phyloP scores from a whole-genome alignment of 139 green algal species.

The Chlamydomonas sphaeroides region DNA sequence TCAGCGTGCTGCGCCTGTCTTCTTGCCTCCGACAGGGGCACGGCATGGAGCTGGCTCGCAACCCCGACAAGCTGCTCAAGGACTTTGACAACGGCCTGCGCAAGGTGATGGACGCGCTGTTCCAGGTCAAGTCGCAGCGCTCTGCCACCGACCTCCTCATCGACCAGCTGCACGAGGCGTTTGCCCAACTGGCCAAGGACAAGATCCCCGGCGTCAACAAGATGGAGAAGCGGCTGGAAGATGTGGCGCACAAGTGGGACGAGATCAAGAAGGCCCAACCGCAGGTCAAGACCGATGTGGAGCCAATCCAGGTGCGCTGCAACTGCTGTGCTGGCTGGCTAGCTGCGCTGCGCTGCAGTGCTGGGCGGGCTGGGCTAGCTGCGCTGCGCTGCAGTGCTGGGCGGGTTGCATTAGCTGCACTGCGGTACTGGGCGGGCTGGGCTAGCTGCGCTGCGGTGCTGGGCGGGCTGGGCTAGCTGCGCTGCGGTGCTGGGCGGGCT shows the following conservation, averaged over 20 bases:
- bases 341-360: too few species aligned
- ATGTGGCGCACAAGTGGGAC: slow-evolving; percentile 70
- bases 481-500: too few species aligned
- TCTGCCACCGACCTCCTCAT: slow-evolving; percentile 74
- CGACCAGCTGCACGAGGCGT: slow-evolving; percentile 79
- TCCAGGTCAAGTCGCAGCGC: slow-evolving; percentile 76
- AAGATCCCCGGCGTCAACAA: slow-evolving; percentile 62
- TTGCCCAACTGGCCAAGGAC: slow-evolving; percentile 59
- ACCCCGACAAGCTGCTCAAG: slow-evolving; percentile 59
- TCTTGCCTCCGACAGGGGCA: slow-evolving; percentile 43
- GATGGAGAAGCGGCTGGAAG: slow-evolving; percentile 80
- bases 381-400: too few species aligned
- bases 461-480: too few species aligned
- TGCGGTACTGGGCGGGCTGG: too few species aligned
- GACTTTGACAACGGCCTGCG: slow-evolving; percentile 73
- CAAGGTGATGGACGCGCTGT: slow-evolving; percentile 86
- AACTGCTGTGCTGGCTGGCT: too few species aligned
- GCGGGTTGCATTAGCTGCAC: too few species aligned
- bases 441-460: too few species aligned
- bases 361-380: too few species aligned
- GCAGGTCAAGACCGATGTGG: slow-evolving; percentile 75
- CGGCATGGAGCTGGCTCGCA: slow-evolving; percentile 74
- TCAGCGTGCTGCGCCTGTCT: too few species aligned
- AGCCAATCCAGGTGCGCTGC: slow-evolving; percentile 72
- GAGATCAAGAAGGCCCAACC: slow-evolving; percentile 77